A percentile compares a stretch with the other conserved stretches of the same genome.
Evolutionary conservation across 768 basidiomycete genomes (phyloP).

Genomic region (Lentinula sp.): DNA sequence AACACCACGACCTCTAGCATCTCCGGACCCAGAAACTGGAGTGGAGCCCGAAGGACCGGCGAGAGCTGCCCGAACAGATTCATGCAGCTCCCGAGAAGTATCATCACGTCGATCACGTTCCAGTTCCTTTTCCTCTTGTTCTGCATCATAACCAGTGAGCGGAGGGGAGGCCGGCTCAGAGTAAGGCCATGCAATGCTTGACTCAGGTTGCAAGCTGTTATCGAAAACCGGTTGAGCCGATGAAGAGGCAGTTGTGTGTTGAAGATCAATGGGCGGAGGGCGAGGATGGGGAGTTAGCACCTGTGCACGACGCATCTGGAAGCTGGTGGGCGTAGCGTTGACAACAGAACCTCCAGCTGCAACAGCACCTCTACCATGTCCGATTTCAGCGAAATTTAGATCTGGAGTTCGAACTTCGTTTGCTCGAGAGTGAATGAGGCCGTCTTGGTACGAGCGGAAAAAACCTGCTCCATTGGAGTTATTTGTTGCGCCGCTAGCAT

Average conservation of each 20-base stretch:
- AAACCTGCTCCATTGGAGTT: constrained; percentile 51
- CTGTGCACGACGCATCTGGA: constrained; percentile 5
- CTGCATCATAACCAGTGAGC: constrained; percentile 12
- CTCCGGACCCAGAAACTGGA: constrained; percentile 31
- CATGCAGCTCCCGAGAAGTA: constrained; percentile 32
- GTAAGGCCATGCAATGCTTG: constrained; percentile 36
- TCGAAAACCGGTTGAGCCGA: constrained; percentile 1
- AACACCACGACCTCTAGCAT: constrained; percentile 52
- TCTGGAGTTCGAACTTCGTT: constrained; percentile 66
- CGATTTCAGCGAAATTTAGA: constrained; percentile 70
- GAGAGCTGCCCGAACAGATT: constrained; percentile 24
- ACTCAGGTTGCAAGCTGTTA: not conserved
- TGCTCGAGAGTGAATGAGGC: constrained; percentile 31
- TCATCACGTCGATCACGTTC: not conserved
- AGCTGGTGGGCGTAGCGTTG: not conserved
- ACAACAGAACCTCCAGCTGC: not conserved
- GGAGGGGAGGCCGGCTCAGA: constrained; percentile 30
- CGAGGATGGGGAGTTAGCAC: constrained; percentile 1
- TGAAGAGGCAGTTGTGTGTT: not conserved
- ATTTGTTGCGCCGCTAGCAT: constrained; percentile 31
- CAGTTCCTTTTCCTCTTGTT: constrained; percentile 9
- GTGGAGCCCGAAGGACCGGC: constrained; percentile 4
- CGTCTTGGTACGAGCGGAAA: constrained; percentile 54
- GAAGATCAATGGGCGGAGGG: not conserved
- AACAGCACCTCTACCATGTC: constrained; percentile 58